These are phyloP conservation scores for Bondarzewia mesenterica DNA, from an alignment of 1,284 basidiomycete species.

Conservation along the genomic window DNA sequence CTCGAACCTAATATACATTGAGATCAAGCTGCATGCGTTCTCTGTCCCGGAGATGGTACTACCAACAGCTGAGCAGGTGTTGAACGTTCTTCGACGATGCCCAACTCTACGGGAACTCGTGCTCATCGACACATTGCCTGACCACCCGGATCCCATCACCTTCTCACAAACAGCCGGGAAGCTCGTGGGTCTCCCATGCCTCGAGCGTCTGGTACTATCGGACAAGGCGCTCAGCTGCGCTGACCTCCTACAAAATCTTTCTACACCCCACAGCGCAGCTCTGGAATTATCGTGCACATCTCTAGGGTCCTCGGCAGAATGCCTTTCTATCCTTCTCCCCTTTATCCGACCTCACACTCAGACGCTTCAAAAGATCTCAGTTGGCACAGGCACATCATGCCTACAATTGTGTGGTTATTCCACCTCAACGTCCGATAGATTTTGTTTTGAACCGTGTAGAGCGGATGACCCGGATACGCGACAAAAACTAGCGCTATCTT, in stretches of 20 bases:
- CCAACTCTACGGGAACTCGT: constrained; percentile 1
- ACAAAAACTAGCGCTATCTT: too few relatives aligned
- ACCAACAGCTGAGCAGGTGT: constrained; percentile 1
- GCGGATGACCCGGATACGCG: too few relatives aligned
- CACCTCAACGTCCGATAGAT: too few relatives aligned
- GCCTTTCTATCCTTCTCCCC: neutral
- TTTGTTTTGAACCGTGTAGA: too few relatives aligned
- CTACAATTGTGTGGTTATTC: too few relatives aligned
- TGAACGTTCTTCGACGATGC: constrained; percentile 5
- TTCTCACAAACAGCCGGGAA: neutral
- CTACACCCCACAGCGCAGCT: neutral
- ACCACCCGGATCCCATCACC: neutral
- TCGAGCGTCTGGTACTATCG: neutral
- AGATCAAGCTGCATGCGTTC: neutral
- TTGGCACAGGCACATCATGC: too few relatives aligned
- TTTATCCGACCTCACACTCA: neutral
- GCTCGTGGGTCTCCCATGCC: neutral
- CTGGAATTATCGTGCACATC: constrained; percentile 1
- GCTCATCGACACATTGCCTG: constrained; percentile 4
- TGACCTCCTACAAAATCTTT: neutral
- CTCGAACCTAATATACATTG: constrained; percentile 1
- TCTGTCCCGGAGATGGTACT: neutral
- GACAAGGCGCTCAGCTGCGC: constrained; percentile 1
- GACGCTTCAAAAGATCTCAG: neutral
- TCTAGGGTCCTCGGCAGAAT: neutral